Conservation (phyloP, 192 early-diverging fungal species). For the Coemansia sp. region DNA sequence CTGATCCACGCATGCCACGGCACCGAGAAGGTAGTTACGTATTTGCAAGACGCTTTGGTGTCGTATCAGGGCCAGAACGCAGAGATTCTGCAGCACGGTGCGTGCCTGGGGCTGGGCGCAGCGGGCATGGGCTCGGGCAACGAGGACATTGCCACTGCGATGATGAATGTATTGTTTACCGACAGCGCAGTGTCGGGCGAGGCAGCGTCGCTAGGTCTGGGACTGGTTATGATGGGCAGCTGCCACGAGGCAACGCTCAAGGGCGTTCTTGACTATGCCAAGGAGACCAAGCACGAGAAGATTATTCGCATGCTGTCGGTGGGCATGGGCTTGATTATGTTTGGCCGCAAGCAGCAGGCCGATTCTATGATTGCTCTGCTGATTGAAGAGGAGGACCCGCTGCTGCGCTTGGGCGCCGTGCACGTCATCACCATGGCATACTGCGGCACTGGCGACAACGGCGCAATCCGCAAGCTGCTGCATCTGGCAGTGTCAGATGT, state of each 20-base stretch:
- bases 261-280: slow-evolving; percentile 97
- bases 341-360: slow-evolving; percentile 92
- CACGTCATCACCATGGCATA: slow-evolving; percentile 98
- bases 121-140: slow-evolving; percentile 95
- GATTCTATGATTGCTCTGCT: slow-evolving; percentile 88
- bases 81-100: slow-evolving; percentile 96
- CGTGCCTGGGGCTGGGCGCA: slow-evolving; percentile 89
- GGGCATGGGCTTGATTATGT: slow-evolving; percentile 96
- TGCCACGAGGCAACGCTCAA: slow-evolving; percentile 75
- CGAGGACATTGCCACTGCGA: slow-evolving; percentile 82
- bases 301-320: slow-evolving; percentile 96
- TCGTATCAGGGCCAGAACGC: slow-evolving; percentile 61
- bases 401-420: slow-evolving; percentile 95
- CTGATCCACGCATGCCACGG: slow-evolving; percentile 97
- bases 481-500: slow-evolving; percentile 98
- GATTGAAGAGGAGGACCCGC: slow-evolving; percentile 87
- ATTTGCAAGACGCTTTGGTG: slow-evolving; percentile 79
- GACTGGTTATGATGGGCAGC: slow-evolving; percentile 96
- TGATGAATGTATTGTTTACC: slow-evolving; percentile 84
- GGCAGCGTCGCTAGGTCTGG: slow-evolving; percentile 95
- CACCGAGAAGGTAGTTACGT: slow-evolving; percentile 69
- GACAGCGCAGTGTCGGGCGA: slow-evolving; percentile 98
- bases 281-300: slow-evolving; percentile 99
- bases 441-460: slow-evolving; percentile 96
- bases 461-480: slow-evolving; percentile 87